Evolutionary conservation across 495 filamentous ascomycete species (phyloP), one percentile per base, ranked within the genome.

Genomic region (Letharia lupina): DNA sequence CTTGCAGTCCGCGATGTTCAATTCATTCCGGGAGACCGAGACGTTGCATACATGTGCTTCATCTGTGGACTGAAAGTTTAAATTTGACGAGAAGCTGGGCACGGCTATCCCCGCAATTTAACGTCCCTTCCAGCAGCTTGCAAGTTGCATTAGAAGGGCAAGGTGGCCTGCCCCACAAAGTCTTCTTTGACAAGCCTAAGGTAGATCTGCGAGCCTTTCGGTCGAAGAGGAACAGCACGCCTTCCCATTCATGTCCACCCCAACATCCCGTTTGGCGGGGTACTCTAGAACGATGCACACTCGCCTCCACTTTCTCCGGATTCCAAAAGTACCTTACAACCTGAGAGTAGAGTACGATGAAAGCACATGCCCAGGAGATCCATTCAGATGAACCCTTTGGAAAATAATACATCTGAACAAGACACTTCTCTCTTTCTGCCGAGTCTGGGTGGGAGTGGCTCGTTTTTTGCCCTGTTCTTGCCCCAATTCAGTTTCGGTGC

Each of bases 1-100:
- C n/a, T n/a, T n/a, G n/a, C n/a, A n/a, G n/a, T n/a, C n/a, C n/a
- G n/a, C n/a, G n/a, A n/a, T n/a, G 31, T 28, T 52, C 18, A 40
- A 18, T 4, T 16, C 15, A 18, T 65, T 60, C 57, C 57, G 64
- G 44, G 58, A 60, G 64, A 65, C 64, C 64, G 57, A 61, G 31
- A 45, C 37, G 47, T 48, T 48, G 47, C 7, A 28, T 28, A 28
- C 23, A 28, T 28, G 23, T 28, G 1, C 23, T 28, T 28, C 1
- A 28, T 28, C 23, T 28, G 23, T 28, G 23, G 23, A 28, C 23
- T 28, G 23, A 28, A 28, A 28, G 23, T 28, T 12, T 39, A 54
- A 18, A 57, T 2, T 58, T 45, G 52, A 52, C 63, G 50, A 58
- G 50, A 18, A 33, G 52, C 13, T 28, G 39, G 48, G 23, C 54